Conservation (phyloP, 140 eudicot species). For the Anethum foeniculum region DNA sequence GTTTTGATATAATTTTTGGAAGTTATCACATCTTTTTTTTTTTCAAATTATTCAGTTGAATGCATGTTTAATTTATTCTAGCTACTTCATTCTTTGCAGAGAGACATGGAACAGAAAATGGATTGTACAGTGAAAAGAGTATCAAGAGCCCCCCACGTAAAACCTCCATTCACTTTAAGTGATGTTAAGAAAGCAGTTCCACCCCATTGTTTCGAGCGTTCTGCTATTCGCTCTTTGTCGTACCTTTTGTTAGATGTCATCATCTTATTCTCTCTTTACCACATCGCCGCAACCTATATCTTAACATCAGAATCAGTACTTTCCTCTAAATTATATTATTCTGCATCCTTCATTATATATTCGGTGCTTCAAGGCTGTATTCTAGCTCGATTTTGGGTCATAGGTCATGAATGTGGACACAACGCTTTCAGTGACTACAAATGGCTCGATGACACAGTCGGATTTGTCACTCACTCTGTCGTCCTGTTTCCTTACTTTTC, state of each 20-base stretch:
- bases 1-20: too few species aligned
- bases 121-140: not conserved
- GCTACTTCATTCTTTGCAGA: not conserved
- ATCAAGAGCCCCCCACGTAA: not conserved
- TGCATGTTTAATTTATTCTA: not conserved
- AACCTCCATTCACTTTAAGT: not conserved
- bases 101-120: not conserved
- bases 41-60: too few species aligned
- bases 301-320: not conserved
- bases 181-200: not conserved
- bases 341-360: not conserved
- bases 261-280: not conserved
- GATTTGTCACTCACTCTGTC: not conserved
- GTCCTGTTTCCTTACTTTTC: not conserved
- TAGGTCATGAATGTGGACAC: conserved; percentile 2
- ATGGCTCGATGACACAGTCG: not conserved
- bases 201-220: not conserved
- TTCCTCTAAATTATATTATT: not conserved
- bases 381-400: not conserved
- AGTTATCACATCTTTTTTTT: too few species aligned
- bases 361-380: not conserved
- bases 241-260: not conserved
- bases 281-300: not conserved
- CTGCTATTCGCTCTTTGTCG: not conserved
- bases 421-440: not conserved